A percentile compares a stretch with the other conserved stretches of the same genome.
Evolutionary conservation across 106 monocot species (phyloP).

Genomic region (Gastrodia elata): DNA sequence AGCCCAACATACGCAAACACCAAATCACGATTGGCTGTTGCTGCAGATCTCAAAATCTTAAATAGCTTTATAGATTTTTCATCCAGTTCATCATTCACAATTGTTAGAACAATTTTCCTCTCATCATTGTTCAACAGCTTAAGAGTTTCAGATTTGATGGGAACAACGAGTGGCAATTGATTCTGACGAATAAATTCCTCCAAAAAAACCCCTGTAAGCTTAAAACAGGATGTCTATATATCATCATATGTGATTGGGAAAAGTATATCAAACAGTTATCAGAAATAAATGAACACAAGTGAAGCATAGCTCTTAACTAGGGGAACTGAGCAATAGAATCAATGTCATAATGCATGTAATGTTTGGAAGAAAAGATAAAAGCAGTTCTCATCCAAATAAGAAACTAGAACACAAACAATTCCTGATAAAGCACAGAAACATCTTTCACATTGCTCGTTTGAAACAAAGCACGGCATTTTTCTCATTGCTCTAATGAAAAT

Average conservation of each 20-base stretch:
- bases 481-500: not conserved
- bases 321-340: not conserved
- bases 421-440: not conserved
- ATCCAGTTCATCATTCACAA: constrained; percentile 54
- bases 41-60: constrained; percentile 78
- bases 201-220: constrained; percentile 59
- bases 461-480: not conserved
- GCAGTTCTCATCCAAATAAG: not conserved
- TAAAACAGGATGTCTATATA: constrained; percentile 1
- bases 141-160: constrained; percentile 77
- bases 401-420: not conserved
- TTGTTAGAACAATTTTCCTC: constrained; percentile 71
- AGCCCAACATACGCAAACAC: constrained; percentile 85
- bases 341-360: not conserved
- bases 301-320: not conserved
- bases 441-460: not conserved
- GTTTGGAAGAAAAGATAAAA: not conserved
- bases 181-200: constrained; percentile 85
- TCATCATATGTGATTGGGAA: not conserved
- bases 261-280: not conserved
- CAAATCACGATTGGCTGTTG: constrained; percentile 84
- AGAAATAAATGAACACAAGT: not conserved
- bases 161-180: constrained; percentile 65
- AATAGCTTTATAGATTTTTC: constrained; percentile 50
- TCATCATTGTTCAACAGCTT: constrained; percentile 69